Evolutionary conservation across 2,329 filamentous ascomycete genomes (phyloP), one percentile per base, ranked within the genome.

Genomic region (Xylaria sp.): DNA sequence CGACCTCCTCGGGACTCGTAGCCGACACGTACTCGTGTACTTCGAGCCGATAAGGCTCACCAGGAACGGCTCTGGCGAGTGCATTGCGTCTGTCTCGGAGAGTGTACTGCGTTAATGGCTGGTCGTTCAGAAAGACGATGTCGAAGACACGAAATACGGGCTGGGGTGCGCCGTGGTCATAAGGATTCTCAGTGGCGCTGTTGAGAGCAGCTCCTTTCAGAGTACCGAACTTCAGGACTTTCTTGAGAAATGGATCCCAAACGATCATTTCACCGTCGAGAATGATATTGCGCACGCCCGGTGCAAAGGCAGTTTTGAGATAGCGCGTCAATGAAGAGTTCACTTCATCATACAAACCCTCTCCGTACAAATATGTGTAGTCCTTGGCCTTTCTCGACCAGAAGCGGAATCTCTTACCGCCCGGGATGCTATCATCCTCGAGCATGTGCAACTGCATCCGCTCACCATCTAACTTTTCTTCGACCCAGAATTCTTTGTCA

Each of bases 251-350:
- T 68, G 94, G 92, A 76, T 98, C 93, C 96, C 96, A 99, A 0
- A 94, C 97, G 66, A 99, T 94, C 96, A 99, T 99, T 78, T 99
- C 96, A 10, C 96, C 96, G 75, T 99, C 96, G 0, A 99, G 85
- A 58, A 99, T 97, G 71, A 97, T 86, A 76, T 93, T 97, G 18
- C 90, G 86, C 0, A 98, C 93, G 1, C 90, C 90, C 0, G 89
- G 82, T 2, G 89, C 84, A 77, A 99, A 98, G 0, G 93, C 93
- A 46, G 89, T 84, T 60, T 88, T 88, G 23, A 98, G 83, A 77
- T 97, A 91, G 39, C 93, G 87, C 0, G 95, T 97, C 60, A 98
- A 79, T 7, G 94, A 90, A 8, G 91, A 91, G 46, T 90, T 89
- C 6, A 91, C 86, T 72, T 97, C 93, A 71, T 97, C 93, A 55